phyloP scores from a whole-genome alignment of 192 early-diverging fungal genomes.

The Coemansia pectinata region DNA sequence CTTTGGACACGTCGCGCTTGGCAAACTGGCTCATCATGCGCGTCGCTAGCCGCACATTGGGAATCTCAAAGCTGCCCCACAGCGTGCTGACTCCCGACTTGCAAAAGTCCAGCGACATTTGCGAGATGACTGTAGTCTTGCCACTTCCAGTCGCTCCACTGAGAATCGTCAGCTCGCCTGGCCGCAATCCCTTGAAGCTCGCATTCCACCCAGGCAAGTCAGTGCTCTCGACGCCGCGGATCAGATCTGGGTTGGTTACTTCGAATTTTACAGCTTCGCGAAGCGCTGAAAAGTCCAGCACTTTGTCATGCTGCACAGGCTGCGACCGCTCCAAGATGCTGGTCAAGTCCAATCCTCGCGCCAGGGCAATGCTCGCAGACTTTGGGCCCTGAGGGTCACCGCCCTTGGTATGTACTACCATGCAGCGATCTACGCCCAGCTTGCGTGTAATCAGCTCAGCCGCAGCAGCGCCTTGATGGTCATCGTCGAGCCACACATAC shows the following conservation, averaged over 20 bases:
- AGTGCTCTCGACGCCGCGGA: slow-evolving; percentile 61
- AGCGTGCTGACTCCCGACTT: slow-evolving; percentile 66
- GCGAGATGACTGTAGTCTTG: slow-evolving; percentile 73
- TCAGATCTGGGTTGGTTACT: slow-evolving; percentile 64
- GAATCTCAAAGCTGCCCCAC: slow-evolving; percentile 79
- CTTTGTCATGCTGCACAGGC: slow-evolving; percentile 65
- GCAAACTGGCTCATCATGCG: slow-evolving; percentile 71
- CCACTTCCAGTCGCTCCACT: slow-evolving; percentile 71
- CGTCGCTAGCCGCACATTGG: slow-evolving; percentile 65
- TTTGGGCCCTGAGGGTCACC: slow-evolving; percentile 53
- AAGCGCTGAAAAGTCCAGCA: slow-evolving; percentile 62
- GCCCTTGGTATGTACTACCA: slow-evolving; percentile 55
- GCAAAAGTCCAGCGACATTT: slow-evolving; percentile 70
- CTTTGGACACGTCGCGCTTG: slow-evolving; percentile 55
- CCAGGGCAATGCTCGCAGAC: slow-evolving; percentile 59
- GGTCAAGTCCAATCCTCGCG: slow-evolving; percentile 36
- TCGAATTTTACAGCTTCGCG: slow-evolving; percentile 66
- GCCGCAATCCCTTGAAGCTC: slow-evolving; percentile 67
- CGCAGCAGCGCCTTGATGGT: slow-evolving; percentile 62
- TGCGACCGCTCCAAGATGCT: slow-evolving; percentile 50
- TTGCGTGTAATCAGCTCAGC: slow-evolving; percentile 63
- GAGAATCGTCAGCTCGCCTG: slow-evolving; percentile 68
- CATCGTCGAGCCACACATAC: slow-evolving; percentile 71
- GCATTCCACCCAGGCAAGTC: slow-evolving; percentile 66
- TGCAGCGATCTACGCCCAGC: slow-evolving; percentile 64